phyloP scores from a whole-genome alignment of 345 rosid genomes.

The Moricandia arvensis region DNA sequence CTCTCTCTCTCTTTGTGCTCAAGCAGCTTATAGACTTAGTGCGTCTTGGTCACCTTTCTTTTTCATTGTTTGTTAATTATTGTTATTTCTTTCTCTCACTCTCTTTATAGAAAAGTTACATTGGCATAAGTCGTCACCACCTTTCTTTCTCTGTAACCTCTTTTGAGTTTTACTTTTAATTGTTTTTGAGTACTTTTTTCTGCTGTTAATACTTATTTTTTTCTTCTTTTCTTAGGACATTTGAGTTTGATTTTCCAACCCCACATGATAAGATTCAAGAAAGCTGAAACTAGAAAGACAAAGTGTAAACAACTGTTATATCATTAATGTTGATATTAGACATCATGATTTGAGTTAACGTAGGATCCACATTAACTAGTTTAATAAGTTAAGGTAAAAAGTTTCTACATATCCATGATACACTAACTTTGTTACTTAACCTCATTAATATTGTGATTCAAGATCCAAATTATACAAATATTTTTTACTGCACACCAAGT shows the following conservation, averaged over 20 bases:
- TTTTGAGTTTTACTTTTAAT: neutral
- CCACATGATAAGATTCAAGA: slow-evolving; percentile 26
- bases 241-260: slow-evolving; percentile 16
- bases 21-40: slow-evolving; percentile 40
- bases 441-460: neutral
- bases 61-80: slow-evolving; percentile 42
- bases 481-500: neutral
- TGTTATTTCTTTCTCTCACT: slow-evolving; percentile 22
- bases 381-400: neutral
- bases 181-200: neutral
- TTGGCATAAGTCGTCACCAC: slow-evolving; percentile 33
- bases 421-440: neutral
- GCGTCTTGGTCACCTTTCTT: slow-evolving; percentile 43
- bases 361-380: slow-evolving; percentile 1
- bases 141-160: slow-evolving; percentile 12
- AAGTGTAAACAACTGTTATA: slow-evolving; percentile 5
- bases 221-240: neutral
- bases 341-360: slow-evolving; percentile 18
- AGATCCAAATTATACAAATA: neutral
- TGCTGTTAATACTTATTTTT: neutral
- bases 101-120: slow-evolving; percentile 23
- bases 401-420: neutral
- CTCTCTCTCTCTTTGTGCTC: slow-evolving; percentile 28
- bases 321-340: neutral
- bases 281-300: slow-evolving; percentile 1